Base-by-base conservation (phyloP, 164 flowering plant genomes). In the Piper longum region DNA sequence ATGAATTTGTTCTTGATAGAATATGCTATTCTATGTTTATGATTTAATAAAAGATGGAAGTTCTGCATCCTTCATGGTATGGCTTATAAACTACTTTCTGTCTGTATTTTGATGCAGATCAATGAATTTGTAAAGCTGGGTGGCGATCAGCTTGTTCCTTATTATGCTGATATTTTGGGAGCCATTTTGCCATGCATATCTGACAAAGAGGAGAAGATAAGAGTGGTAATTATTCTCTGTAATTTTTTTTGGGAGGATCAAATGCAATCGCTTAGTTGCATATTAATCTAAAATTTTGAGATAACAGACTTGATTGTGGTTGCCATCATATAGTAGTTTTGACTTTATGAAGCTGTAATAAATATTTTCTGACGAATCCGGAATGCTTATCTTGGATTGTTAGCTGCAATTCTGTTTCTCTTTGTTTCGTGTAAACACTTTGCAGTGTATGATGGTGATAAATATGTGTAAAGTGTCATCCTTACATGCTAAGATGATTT, bases 111-210 rank as follows among this genome's bases (percentile, higher is more conserved):
- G 39, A 4, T 79, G 70, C 85, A 93, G 99, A 93, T 93, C 66
- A 84, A 86, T 74, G 99, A 93, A 78, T 90, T 93, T 80, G 96
- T 93, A 56, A 93, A 87, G 76, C 96, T 93, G 72, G 99, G 99
- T 61, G 95, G 97, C 41, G 96, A 88, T 69, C 99, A 90, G 75
- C 97, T 93, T 69, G 86, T 90, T 76, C 95, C 91, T 19, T 82
- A 90, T 72, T 88, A 86, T 79, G 88, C 91, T 74, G 91, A 85
- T 72, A 93, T 93, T 67, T 61, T 93, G 64, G 97, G 99, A 56
- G 97, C 97, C 56, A 82, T 93, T 69, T 74, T 93, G 74, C 99
- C 99, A 44, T 87, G 95, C 77, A 87, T 93, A 71, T 83, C 99
- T 65, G 99, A 93, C 70, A 83, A 88, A 74, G 99, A 90, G 80